Evolutionary conservation across 257 asterid genomes (phyloP).

Genomic region (Solanum pinnatisectum): DNA sequence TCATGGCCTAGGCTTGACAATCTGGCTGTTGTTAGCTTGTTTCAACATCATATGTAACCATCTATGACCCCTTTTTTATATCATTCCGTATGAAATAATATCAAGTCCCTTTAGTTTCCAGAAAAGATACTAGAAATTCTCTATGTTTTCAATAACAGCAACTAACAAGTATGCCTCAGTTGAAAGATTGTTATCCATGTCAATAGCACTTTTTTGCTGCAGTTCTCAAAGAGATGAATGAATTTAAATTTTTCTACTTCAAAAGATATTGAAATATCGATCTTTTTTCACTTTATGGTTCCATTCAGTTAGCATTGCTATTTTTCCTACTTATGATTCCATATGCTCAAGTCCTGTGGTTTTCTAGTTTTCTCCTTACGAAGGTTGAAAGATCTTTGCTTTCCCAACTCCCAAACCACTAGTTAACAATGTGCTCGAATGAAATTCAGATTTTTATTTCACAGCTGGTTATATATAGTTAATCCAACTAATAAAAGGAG

Average conservation of each 20-base stretch:
- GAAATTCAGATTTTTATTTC: not conserved
- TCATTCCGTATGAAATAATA: not conserved
- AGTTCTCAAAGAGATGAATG: not conserved
- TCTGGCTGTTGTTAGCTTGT: not conserved
- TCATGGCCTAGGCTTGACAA: not conserved
- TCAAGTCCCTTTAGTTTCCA: not conserved
- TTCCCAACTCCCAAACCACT: not conserved
- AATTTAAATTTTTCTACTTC: not conserved
- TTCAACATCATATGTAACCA: not conserved
- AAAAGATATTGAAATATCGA: not conserved
- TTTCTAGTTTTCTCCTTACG: not conserved
- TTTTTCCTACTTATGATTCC: not conserved
- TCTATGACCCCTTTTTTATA: not conserved
- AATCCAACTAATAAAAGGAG: not conserved
- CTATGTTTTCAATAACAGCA: not conserved
- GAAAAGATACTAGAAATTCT: not conserved
- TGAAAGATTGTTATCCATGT: not conserved
- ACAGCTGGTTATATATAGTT: not conserved
- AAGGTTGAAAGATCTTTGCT: not conserved
- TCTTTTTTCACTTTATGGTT: not conserved
- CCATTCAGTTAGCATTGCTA: not conserved
- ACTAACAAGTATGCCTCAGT: not conserved
- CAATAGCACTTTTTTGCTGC: not conserved
- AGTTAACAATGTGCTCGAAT: not conserved
- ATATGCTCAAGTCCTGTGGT: not conserved